phyloP scores from a whole-genome alignment of 495 filamentous ascomycete genomes.

The Lentithecium fluviatile region DNA sequence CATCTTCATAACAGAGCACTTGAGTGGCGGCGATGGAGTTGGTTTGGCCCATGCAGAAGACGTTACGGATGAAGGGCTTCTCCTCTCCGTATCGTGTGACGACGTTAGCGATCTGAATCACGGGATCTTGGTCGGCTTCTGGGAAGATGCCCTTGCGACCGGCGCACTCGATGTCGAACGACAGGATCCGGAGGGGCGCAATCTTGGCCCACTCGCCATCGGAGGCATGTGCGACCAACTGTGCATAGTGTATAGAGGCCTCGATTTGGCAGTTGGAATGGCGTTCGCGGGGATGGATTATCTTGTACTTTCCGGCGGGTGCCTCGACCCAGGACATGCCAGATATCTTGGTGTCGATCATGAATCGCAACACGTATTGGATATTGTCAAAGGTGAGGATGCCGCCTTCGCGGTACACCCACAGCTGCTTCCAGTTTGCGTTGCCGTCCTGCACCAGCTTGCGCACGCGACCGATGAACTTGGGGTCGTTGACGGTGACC shows the following conservation, averaged over 20 bases:
- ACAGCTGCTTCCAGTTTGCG: slow-evolving; percentile 87
- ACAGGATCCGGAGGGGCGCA: slow-evolving; percentile 88
- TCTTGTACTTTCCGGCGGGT: slow-evolving; percentile 66
- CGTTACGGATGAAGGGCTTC: slow-evolving; percentile 94
- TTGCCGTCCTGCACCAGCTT: slow-evolving; percentile 67
- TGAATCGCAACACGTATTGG: slow-evolving; percentile 91
- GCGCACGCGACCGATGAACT: slow-evolving; percentile 70
- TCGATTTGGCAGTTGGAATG: slow-evolving; percentile 96
- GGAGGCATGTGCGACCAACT: slow-evolving; percentile 84
- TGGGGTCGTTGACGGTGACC: slow-evolving; percentile 86
- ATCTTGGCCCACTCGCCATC: slow-evolving; percentile 98
- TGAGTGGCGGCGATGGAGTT: slow-evolving; percentile 93
- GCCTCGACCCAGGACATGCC: slow-evolving; percentile 99
- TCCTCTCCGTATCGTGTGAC: slow-evolving; percentile 93
- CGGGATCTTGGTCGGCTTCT: slow-evolving; percentile 83
- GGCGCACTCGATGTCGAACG: slow-evolving; percentile 98
- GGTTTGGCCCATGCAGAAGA: slow-evolving; percentile 89
- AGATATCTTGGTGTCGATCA: slow-evolving; percentile 91
- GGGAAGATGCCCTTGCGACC: slow-evolving; percentile 97
- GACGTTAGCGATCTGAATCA: slow-evolving; percentile 98
- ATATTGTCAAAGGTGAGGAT: slow-evolving; percentile 92
- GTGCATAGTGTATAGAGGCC: slow-evolving; percentile 72
- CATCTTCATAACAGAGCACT: slow-evolving; percentile 74
- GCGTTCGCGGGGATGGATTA: slow-evolving; percentile 58
- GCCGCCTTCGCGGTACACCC: slow-evolving; percentile 65